Evolutionary conservation across 2,329 filamentous ascomycete genomes (phyloP).

Genomic region (Aureobasidium sp.): DNA sequence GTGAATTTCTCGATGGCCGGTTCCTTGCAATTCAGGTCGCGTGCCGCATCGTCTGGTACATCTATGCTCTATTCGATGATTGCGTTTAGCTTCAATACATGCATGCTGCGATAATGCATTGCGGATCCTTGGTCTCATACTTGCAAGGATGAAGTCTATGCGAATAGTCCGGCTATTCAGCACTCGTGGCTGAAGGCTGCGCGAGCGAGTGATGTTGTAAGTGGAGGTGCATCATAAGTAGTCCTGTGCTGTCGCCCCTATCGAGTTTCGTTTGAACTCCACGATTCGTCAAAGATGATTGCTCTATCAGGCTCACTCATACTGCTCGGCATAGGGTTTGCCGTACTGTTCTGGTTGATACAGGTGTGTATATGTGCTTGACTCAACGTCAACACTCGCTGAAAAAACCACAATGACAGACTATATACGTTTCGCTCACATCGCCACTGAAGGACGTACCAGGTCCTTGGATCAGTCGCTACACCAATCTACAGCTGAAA

Average conservation of each 20-base stretch:
- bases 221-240: not conserved
- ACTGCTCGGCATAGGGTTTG: not conserved
- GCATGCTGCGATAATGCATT: not conserved
- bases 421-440: slow-evolving; percentile 14
- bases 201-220: not conserved
- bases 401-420: not conserved
- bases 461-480: slow-evolving; percentile 24
- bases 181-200: too few species aligned
- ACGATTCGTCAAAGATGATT: not conserved
- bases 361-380: not conserved
- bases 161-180: not conserved
- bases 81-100: not conserved
- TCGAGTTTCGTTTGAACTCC: not conserved
- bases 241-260: not conserved
- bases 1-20: not conserved
- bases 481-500: slow-evolving; percentile 29
- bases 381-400: not conserved
- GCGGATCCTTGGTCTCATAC: not conserved
- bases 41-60: not conserved
- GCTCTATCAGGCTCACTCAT: not conserved
- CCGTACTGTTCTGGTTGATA: not conserved
- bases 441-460: slow-evolving; percentile 25
- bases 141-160: not conserved
- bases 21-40: not conserved
- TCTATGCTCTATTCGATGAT: not conserved